Evolutionary conservation across 345 rosid species (phyloP), one percentile per base, ranked within the genome.

Genomic region (Orychophragmus violaceus): DNA sequence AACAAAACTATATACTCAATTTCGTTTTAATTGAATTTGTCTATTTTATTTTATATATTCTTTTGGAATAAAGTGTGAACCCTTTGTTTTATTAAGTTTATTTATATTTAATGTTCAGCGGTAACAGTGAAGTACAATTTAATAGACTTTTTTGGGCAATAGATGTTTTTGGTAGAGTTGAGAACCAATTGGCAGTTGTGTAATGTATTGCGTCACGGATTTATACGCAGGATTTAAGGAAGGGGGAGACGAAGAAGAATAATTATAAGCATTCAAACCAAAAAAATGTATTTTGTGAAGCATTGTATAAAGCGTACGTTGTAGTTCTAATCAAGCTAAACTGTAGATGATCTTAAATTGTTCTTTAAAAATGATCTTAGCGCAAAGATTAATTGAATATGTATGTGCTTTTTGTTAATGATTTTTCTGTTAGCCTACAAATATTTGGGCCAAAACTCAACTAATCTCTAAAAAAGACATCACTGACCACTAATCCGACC

Each of bases 201-300:
- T 51, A 71, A 71, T 63, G 51, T 46, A 62, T 63, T 71, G 75
- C 50, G 51, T 63, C 32, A 52, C 41, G 41, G 49, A 55, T 55
- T 71, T 71, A 57, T 62, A 71, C 75, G 49, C 69, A 62, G 69
- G 69, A 71, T 71, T 62, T 62, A 25, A 13, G 64, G 64, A 56
- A 55, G 44, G 6, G 23, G 5, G 8, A 1, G 46, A 23, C 1
- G 52, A 50, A 10, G 27, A 30, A 39, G 4, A 39, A 13, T 5
- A 35, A 41, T 14, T 22, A 5, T 19, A 24, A 48, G n/a, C 46
- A 45, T 69, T 59, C 50, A 37, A 66, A 19, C 52, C 27, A 5
- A 16, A 19, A 39, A 6, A 19, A 22, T 12, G 17, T 65, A 39
- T 28, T 27, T 18, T 52, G 51, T 25, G 41, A 37, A 24, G 28